phyloP scores from a whole-genome alignment of 2,329 filamentous ascomycete genomes.

The Colletotrichum sp. region DNA sequence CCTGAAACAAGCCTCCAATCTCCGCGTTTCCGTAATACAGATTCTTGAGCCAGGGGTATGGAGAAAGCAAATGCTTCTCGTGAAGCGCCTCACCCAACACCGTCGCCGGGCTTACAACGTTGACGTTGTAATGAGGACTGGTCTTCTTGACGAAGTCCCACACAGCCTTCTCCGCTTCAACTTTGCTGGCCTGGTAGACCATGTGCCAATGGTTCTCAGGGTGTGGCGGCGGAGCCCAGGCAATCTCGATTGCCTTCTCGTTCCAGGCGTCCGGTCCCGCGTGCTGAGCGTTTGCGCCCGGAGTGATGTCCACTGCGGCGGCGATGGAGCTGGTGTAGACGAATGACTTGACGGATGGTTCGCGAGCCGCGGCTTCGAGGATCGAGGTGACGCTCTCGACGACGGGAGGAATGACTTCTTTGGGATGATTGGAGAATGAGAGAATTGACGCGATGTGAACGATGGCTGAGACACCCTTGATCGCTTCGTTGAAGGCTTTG shows the following conservation, averaged over 20 bases:
- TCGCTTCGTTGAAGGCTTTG: background rate
- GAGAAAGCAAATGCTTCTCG: background rate
- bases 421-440: background rate
- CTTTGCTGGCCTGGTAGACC: background rate
- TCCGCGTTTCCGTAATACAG: background rate
- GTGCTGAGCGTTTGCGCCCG: fast-evolving
- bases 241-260: background rate
- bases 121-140: background rate
- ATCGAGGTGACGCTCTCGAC: background rate
- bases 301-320: background rate
- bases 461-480: background rate
- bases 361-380: background rate
- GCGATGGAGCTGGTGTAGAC: background rate
- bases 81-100: background rate
- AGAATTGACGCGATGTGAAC: background rate
- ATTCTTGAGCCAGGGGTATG: background rate
- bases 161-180: background rate
- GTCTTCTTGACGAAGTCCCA: background rate
- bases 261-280: background rate
- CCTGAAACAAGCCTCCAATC: background rate
- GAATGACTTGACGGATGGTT: background rate
- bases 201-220: background rate
- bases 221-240: background rate
- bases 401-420: background rate
- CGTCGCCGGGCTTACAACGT: background rate